Evolutionary conservation across 2,329 filamentous ascomycete genomes (phyloP), one percentile per base, ranked within the genome.

Genomic region (Fusarium sp.): DNA sequence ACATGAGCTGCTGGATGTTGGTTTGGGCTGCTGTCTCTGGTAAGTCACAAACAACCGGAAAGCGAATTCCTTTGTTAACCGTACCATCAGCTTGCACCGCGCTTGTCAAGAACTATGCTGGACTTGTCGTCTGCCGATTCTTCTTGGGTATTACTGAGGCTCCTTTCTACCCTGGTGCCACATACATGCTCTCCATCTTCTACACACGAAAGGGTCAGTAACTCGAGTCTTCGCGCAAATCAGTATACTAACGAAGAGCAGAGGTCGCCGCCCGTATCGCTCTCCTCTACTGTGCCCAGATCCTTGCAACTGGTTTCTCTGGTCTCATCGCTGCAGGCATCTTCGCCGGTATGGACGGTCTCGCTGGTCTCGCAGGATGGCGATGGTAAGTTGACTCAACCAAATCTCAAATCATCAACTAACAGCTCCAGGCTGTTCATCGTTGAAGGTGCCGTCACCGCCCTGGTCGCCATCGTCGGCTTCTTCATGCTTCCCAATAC

Each of bases 261-360:
- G 90, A 91, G 76, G 80, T 91, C 3, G 88, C 86, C 7, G 81
- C 90, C 32, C 82, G 89, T 6, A 90, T 89, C 28, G 87, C 88
- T 5, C 79, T 90, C 4, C 82, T 81, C 3, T 81, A 85, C 66
- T 88, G 88, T 2, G 91, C 89, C 0, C 88, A 89, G 8, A 82
- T 92, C 16, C 84, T 92, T 3, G 89, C 88, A 1, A 90, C 89
- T 2, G 90, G 90, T 1, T 92, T 93, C 72, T 90, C 89, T 0
- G 90, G 89, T 3, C 77, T 89, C 5, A 86, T 89, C 34, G 85
- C 86, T 1, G 87, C 86, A 1, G 87, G 90, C 2, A 90, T 93
- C 54, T 88, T 87, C 2, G 74, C 69, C 13, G 75, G 75, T 4
- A 59, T 77, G 57, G 75, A 77, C 11, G 82, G 85, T 4, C 78